Evolutionary conservation across 768 basidiomycete genomes (phyloP), one percentile per base, ranked within the genome.

Genomic region (Cystofilobasidium capitatum): DNA sequence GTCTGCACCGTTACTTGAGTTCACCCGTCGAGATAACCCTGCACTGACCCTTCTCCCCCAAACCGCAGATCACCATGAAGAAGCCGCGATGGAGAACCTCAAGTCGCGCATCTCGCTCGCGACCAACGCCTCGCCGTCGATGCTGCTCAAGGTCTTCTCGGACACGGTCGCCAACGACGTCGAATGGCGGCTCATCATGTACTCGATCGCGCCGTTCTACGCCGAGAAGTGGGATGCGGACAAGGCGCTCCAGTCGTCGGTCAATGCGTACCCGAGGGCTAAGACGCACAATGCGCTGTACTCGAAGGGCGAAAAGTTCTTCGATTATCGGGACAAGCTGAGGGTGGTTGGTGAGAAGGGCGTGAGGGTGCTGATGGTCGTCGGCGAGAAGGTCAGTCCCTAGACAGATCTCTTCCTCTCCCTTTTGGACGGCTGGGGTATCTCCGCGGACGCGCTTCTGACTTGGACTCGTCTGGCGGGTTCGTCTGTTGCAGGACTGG

Each of bases 171-270:
- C 33, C 22, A 9, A 7, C 37, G 57, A 58, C 37, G 33, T 58
- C 57, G 57, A 58, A 26, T 35, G 33, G 57, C 57, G 26, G 57
- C 57, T 58, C 57, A 58, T 58, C 57, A 29, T 13, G 55, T 54
- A 24, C 51, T n/a, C 57, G 33, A 16, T 33, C 57, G 57, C 3
- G 24, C 31, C 57, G 33, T 24, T 58, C 29, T 58, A 58, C 57
- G 9, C 57, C 3, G 57, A 58, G 57, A 3, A 5, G 33, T 58
- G 3, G 10, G 57, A 35, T 31, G 20, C 57, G 33, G 37, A 58
- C 57, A 12, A 14, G 3, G 57, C 57, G 33, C 57, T 58, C 29
- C 12, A 7, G n/a, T 16, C 14, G 4, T 33, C 29, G 9, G 17
- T 33, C 57, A 4, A 35, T 14, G 57, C 57, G 12, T 58, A 58